phyloP scores from a whole-genome alignment of 148 eudicot species.

The Cornus controversa region DNA sequence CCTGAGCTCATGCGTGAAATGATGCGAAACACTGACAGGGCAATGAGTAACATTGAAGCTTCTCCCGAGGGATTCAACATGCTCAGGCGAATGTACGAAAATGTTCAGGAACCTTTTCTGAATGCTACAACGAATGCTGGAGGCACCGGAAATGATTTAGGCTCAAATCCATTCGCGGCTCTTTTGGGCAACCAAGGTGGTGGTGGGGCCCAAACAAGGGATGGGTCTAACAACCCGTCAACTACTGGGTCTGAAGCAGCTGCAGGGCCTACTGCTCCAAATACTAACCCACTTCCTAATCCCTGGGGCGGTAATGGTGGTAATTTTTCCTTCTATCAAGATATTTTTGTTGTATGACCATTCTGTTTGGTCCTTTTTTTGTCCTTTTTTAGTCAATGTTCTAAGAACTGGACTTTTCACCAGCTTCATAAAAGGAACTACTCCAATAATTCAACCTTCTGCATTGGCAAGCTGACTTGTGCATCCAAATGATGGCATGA shows the following conservation, averaged over 20 bases:
- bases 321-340: constrained; percentile 9
- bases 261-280: constrained; percentile 55
- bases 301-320: constrained; percentile 81
- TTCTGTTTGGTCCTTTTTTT: background rate
- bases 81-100: constrained; percentile 99
- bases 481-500: background rate
- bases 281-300: constrained; percentile 84
- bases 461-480: background rate
- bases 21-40: constrained; percentile 99
- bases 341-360: constrained; percentile 1
- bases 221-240: constrained; percentile 55
- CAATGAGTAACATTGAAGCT: constrained; percentile 97
- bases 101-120: constrained; percentile 94
- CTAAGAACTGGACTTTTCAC: background rate
- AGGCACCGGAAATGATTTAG: constrained; percentile 50
- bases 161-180: constrained; percentile 83
- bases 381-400: background rate
- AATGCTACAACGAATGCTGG: constrained; percentile 90
- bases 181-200: constrained; percentile 78
- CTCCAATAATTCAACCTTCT: background rate
- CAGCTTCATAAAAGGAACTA: background rate
- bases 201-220: constrained; percentile 49
- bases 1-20: constrained; percentile 99
- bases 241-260: constrained; percentile 63
- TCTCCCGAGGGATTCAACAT: constrained; percentile 97